These are phyloP conservation scores for Neonectria faginata DNA, from an alignment of 2,329 filamentous ascomycete species.

Conservation along the genomic window DNA sequence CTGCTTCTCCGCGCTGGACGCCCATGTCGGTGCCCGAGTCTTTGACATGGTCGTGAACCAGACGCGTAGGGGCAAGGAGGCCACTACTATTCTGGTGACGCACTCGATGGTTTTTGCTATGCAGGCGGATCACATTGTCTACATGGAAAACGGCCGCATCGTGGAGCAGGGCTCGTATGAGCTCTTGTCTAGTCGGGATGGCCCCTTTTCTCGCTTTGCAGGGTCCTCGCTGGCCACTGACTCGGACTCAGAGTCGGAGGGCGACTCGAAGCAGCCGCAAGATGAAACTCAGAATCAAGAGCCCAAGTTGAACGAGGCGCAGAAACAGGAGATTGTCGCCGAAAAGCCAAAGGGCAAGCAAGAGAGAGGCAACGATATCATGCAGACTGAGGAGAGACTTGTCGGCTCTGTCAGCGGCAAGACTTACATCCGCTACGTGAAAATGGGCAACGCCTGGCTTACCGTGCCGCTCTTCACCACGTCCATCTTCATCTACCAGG, in stretches of 20 bases:
- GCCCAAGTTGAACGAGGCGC: background rate
- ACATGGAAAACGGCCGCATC: constrained; percentile 74
- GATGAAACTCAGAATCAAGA: background rate
- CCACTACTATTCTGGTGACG: constrained; percentile 41
- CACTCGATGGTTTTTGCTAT: constrained; percentile 68
- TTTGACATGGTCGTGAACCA: constrained; percentile 37
- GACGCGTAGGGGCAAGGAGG: constrained; percentile 29
- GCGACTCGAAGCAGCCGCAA: background rate
- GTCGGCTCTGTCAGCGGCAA: constrained; percentile 69
- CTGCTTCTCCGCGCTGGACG: constrained; percentile 76
- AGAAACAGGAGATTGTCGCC: background rate
- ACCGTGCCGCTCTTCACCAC: constrained; percentile 66
- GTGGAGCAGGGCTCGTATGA: constrained; percentile 63
- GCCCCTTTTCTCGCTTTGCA: constrained; percentile 45
- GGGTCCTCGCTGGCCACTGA: background rate
- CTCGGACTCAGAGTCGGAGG: background rate
- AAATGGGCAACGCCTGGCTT: constrained; percentile 68
- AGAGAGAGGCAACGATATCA: constrained; percentile 50
- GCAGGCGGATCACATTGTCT: constrained; percentile 73
- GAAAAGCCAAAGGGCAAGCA: constrained; percentile 1
- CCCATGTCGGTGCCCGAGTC: constrained; percentile 26
- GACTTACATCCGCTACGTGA: constrained; percentile 73
- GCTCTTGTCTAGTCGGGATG: constrained; percentile 48
- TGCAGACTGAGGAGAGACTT: constrained; percentile 69
- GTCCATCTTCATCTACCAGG: constrained; percentile 66